These are phyloP conservation scores for Aspergillus brasiliensis DNA, from an alignment of 2,329 filamentous ascomycete genomes.

Conservation along the genomic window DNA sequence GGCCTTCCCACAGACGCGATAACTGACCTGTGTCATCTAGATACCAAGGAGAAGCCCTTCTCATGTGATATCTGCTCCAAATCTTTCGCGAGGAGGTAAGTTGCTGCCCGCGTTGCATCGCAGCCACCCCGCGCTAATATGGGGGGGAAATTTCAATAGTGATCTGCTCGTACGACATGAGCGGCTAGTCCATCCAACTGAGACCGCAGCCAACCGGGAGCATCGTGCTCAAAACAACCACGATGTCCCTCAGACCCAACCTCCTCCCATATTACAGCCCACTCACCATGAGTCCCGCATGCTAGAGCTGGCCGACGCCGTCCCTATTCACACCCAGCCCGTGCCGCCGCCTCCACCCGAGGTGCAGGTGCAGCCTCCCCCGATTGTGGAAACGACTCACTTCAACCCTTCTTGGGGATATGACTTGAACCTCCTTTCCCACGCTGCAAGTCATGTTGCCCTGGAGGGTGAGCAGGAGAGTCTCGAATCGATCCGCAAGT, in stretches of 20 bases:
- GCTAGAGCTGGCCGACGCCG: constrained; percentile 48
- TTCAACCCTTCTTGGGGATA: constrained; percentile 56
- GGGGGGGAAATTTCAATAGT: constrained; percentile 31
- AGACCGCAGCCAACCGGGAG: constrained; percentile 44
- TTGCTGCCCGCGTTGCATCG: constrained; percentile 4
- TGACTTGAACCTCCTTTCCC: constrained; percentile 51
- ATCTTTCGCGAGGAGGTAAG: constrained; percentile 51
- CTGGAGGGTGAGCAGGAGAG: constrained; percentile 49
- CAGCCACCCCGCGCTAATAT: constrained; percentile 25
- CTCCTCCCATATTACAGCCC: constrained; percentile 41
- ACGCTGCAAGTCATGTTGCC: constrained; percentile 53
- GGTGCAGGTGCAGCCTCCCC: constrained; percentile 40
- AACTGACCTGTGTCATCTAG: constrained; percentile 35
- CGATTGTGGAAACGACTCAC: constrained; percentile 47
- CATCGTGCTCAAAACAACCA: constrained; percentile 36
- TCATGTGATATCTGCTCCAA: constrained; percentile 53
- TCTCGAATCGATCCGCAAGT: constrained; percentile 41
- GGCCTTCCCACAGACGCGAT: background rate
- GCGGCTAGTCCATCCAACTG: constrained; percentile 50
- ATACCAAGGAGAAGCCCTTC: constrained; percentile 54
- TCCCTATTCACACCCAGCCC: constrained; percentile 43
- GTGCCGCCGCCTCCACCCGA: constrained; percentile 37
- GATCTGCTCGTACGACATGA: constrained; percentile 54
- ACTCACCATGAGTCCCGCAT: constrained; percentile 46
- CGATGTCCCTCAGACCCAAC: constrained; percentile 37